These are phyloP conservation scores for Scedosporium boydii DNA, from an alignment of 2,329 filamentous ascomycete genomes.

Conservation along the genomic window DNA sequence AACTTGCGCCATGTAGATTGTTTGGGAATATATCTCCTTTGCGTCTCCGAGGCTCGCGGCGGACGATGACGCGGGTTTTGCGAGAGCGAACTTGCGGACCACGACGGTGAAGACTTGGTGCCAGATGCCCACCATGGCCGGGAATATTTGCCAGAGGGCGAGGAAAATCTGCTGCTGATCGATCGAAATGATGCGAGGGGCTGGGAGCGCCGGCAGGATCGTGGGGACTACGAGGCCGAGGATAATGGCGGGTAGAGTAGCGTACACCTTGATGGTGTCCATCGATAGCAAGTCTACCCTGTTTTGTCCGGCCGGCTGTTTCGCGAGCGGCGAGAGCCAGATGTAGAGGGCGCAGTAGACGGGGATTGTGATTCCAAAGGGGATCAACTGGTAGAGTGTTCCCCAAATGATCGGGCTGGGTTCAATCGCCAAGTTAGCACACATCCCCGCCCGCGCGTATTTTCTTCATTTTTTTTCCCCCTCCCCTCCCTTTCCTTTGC, in stretches of 20 bases:
- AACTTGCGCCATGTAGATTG: slow-evolving; percentile 3
- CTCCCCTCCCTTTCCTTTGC: too few relatives aligned
- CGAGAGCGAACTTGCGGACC: neutral
- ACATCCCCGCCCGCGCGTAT: neutral
- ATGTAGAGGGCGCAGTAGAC: slow-evolving; percentile 14
- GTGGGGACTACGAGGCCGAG: slow-evolving; percentile 13
- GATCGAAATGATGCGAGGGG: slow-evolving; percentile 9
- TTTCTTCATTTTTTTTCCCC: too few relatives aligned
- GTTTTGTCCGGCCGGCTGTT: slow-evolving; percentile 4
- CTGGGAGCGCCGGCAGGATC: slow-evolving; percentile 10
- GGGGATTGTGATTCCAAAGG: slow-evolving; percentile 14
- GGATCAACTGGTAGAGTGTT: slow-evolving; percentile 13
- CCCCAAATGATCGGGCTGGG: slow-evolving; percentile 14
- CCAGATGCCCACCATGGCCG: slow-evolving; percentile 10
- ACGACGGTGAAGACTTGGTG: slow-evolving; percentile 9
- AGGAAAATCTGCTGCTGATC: slow-evolving; percentile 12
- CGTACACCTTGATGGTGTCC: slow-evolving; percentile 6
- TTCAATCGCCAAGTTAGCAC: neutral
- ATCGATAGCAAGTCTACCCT: slow-evolving; percentile 9
- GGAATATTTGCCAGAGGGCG: slow-evolving; percentile 15
- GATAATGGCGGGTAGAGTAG: slow-evolving; percentile 9
- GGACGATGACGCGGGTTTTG: neutral
- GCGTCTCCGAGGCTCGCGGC: neutral
- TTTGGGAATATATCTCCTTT: slow-evolving; percentile 8
- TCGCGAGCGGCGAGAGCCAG: slow-evolving; percentile 13